These are phyloP conservation scores for Terfezia claveryi DNA, from an alignment of 495 filamentous ascomycete genomes.

Conservation along the genomic window DNA sequence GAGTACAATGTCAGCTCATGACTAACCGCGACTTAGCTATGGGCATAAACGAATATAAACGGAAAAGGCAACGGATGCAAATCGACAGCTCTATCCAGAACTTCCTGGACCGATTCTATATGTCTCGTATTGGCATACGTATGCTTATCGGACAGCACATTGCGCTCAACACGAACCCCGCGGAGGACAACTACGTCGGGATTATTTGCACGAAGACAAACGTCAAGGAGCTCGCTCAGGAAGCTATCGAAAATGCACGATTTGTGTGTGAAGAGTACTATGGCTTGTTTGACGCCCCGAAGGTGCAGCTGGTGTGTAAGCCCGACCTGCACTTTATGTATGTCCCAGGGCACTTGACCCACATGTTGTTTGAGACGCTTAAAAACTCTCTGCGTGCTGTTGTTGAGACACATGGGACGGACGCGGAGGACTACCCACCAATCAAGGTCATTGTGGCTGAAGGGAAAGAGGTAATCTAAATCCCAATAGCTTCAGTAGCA, in stretches of 20 bases:
- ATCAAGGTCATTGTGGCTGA: conserved; percentile 95
- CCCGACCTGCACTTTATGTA: conserved; percentile 96
- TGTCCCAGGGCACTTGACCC: conserved; percentile 85
- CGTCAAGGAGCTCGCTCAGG: conserved; percentile 81
- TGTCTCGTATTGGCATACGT: conserved; percentile 97
- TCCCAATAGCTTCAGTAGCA: background rate
- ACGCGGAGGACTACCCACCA: conserved; percentile 85
- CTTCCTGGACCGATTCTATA: conserved; percentile 97
- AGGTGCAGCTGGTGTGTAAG: conserved; percentile 87
- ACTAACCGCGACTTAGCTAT: conserved; percentile 36
- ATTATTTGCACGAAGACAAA: conserved; percentile 98
- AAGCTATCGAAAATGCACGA: conserved; percentile 93
- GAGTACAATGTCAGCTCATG: background rate
- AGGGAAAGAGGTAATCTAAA: conserved; percentile 43
- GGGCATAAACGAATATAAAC: conserved; percentile 93
- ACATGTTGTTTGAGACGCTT: conserved; percentile 98
- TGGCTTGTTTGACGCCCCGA: conserved; percentile 89
- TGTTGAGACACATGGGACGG: conserved; percentile 84
- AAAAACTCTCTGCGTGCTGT: conserved; percentile 96
- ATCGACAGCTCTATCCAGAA: conserved; percentile 91
- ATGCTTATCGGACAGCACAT: conserved; percentile 99
- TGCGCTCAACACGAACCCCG: conserved; percentile 77
- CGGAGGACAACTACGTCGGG: conserved; percentile 81
- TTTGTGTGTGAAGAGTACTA: conserved; percentile 99
- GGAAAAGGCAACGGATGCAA: conserved; percentile 87